Evolutionary conservation across 1,284 basidiomycete genomes (phyloP).

Genomic region (Marasmius oreades): DNA sequence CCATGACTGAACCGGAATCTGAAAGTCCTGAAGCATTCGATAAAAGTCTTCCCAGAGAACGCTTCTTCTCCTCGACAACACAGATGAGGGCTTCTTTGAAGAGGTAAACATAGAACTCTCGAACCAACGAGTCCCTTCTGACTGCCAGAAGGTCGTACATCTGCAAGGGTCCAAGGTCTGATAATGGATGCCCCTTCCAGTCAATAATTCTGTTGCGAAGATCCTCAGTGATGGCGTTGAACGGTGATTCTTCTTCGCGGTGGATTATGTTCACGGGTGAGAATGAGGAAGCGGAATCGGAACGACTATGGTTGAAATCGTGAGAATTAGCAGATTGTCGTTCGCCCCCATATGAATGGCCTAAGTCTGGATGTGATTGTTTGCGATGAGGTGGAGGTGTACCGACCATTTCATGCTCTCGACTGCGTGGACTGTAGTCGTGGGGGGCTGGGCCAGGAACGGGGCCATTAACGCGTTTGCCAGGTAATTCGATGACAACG

Average conservation of each 20-base stretch:
- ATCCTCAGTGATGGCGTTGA: constrained; percentile 81
- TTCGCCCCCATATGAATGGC: not conserved
- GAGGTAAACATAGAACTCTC: constrained; percentile 93
- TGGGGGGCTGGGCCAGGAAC: constrained; percentile 58
- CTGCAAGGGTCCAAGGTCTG: constrained; percentile 82
- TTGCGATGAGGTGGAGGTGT: constrained; percentile 28
- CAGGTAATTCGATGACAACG: constrained; percentile 84
- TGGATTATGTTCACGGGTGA: constrained; percentile 5
- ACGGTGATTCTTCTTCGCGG: constrained; percentile 33
- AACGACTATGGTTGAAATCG: constrained; percentile 5
- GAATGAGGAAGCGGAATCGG: constrained; percentile 1
- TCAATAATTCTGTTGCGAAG: constrained; percentile 85
- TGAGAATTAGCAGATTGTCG: constrained; percentile 3
- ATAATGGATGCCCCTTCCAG: constrained; percentile 89
- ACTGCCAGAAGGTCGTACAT: constrained; percentile 92
- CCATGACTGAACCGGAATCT: constrained; percentile 41
- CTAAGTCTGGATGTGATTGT: constrained; percentile 15
- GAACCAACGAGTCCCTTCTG: constrained; percentile 79
- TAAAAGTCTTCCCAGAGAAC: constrained; percentile 68
- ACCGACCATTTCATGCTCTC: constrained; percentile 29
- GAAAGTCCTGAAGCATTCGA: constrained; percentile 51
- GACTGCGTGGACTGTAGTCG: constrained; percentile 37
- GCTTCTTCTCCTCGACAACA: constrained; percentile 91
- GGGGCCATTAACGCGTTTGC: constrained; percentile 53
- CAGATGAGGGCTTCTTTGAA: constrained; percentile 97